Base-by-base conservation (phyloP, 441 rosid species). In the Viola pubescens region DNA sequence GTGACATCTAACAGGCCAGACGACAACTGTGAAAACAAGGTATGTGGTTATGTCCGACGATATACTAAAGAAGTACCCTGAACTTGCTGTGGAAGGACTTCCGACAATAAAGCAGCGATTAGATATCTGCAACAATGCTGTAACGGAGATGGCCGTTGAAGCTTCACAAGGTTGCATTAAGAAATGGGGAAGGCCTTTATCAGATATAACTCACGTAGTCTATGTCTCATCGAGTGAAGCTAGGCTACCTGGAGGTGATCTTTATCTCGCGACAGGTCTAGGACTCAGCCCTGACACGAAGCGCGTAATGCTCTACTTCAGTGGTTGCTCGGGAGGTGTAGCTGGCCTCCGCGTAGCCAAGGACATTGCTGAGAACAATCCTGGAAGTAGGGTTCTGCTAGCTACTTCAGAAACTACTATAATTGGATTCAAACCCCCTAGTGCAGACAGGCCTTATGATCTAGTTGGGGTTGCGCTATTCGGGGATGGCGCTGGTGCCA, bases 31-130 rank as follows among this genome's bases (percentile, higher is more conserved):
- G 44, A 94, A 85, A 70, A 89, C 98, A 49, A 84, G 98, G 74
- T 94, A 88, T 55, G 95, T 85, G 60, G 98, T 94, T 7, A 94
- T 94, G 97, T 94, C 97, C 0, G 95, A 94, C 9, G 98, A 94
- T 78, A 88, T 94, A 59, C 77, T 90, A 11, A 74, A 58, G 53
- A 77, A 86, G 68, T 86, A 90, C 63, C 98, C 97, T 4, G 97
- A 94, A 78, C 92, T 94, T 3, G 78, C 85, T 39, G 56, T 76
- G 5, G 97, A 86, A 74, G 98, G 98, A 65, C 73, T 70, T 26
- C 90, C 98, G 14, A 87, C 97, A 0, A 76, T 92, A 37, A 86
- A 68, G 68, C 98, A 89, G 55, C 73, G 94, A 5, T 68, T 92
- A 4, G 90, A 83, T 43, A 89, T 92, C 48, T 84, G 96, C 60